Percentiles rank a stretch among this genome's conserved stretches.
These are phyloP conservation scores for Kwoniella dendrophila DNA, from an alignment of 768 basidiomycete genomes.

Conservation along the genomic window DNA sequence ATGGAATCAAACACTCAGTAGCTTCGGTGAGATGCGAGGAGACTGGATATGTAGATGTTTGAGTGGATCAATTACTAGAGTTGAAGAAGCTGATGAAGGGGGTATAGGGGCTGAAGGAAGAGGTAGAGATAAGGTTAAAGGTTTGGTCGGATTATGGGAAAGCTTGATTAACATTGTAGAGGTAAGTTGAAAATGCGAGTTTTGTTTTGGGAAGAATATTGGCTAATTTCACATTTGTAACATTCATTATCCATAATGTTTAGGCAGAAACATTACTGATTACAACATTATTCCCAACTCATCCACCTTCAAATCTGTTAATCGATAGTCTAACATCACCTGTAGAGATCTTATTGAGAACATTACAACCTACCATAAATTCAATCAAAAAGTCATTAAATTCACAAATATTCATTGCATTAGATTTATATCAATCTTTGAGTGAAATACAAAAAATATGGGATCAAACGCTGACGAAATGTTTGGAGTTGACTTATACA, in stretches of 20 bases:
- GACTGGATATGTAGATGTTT: slow-evolving; percentile 41
- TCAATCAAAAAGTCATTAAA: slow-evolving; percentile 47
- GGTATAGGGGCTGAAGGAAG: slow-evolving; percentile 44
- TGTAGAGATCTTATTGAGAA: slow-evolving; percentile 16
- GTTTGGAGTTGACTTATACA: slow-evolving; percentile 33
- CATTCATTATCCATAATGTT: neutral
- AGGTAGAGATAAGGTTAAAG: slow-evolving; percentile 41
- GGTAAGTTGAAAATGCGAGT: slow-evolving; percentile 32
- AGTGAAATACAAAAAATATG: slow-evolving; percentile 26
- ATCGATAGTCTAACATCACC: slow-evolving; percentile 28
- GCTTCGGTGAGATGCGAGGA: slow-evolving; percentile 32
- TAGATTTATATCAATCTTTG: slow-evolving; percentile 49
- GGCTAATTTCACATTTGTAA: neutral
- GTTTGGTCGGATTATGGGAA: slow-evolving; percentile 37
- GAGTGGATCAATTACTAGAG: slow-evolving; percentile 30
- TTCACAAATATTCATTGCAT: slow-evolving; percentile 46
- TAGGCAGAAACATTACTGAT: slow-evolving; percentile 52
- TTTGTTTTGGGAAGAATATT: neutral
- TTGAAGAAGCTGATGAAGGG: slow-evolving; percentile 49
- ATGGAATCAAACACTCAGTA: slow-evolving; percentile 22
- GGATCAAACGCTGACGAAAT: slow-evolving; percentile 39
- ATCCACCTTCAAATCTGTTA: slow-evolving; percentile 29
- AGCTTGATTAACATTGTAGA: slow-evolving; percentile 44
- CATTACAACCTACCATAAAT: slow-evolving; percentile 35
- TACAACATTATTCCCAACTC: slow-evolving; percentile 43